phyloP scores from a whole-genome alignment of 2,329 filamentous ascomycete genomes.

The Eutypa lata region DNA sequence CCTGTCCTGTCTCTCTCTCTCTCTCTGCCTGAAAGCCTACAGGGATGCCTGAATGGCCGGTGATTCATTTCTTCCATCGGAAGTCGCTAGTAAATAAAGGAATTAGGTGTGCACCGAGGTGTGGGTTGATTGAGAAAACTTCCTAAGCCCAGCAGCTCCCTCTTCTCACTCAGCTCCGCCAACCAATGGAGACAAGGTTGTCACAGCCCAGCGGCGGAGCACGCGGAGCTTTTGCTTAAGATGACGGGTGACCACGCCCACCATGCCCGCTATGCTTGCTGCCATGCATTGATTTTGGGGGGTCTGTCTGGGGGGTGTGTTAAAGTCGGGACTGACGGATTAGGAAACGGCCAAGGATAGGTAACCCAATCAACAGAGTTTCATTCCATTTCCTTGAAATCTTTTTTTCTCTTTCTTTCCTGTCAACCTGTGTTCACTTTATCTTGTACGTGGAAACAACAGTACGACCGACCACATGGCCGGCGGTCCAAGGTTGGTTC shows the following conservation, averaged over 20 bases:
- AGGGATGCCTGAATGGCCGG: background rate
- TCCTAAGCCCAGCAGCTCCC: background rate
- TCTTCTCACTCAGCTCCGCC: background rate
- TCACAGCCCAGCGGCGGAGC: background rate
- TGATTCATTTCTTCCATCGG: background rate
- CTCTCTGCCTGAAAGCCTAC: background rate
- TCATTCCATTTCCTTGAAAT: background rate
- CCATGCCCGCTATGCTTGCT: background rate
- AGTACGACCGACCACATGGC: no score
- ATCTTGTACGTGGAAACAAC: background rate
- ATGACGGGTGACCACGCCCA: background rate
- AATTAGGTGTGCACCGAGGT: no score
- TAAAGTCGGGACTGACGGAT: background rate
- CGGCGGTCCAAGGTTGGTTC: no score
- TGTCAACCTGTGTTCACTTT: background rate
- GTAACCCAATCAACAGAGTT: constrained; percentile 1
- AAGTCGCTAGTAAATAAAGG: background rate
- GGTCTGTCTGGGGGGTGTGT: background rate
- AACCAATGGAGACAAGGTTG: background rate
- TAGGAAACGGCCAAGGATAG: background rate
- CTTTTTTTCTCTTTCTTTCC: background rate
- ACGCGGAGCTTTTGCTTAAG: background rate
- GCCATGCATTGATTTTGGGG: background rate
- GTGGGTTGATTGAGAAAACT: no score
- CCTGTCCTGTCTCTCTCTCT: background rate